Evolutionary conservation across 805 yeast genomes (phyloP), one percentile per base, ranked within the genome.

Genomic region (Scheffersomyces stipitis): DNA sequence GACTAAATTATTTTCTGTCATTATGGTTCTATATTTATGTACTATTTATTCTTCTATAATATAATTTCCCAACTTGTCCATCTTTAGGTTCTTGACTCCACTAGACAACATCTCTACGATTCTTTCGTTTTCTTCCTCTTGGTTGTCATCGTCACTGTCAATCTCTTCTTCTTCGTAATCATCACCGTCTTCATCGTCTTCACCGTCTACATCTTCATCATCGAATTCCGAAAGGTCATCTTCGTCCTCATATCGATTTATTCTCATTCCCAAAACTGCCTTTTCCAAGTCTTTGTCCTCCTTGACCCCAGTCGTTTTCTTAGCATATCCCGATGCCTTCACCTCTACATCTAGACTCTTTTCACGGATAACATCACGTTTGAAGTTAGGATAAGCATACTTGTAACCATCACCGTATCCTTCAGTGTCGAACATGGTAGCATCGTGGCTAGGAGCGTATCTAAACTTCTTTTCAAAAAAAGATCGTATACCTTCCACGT

Each of bases 61-160:
- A 56, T 86, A 86, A 60, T 86, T 86, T 28, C 96, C 96, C 30
- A 86, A 57, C 49, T 81, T 84, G 56, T 86, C 96, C 83, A 83
- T 80, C 56, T 83, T 84, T 46, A 86, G 60, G n/a, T 78, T 72
- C 31, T 74, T 69, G 2, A 73, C 76, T 15, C 91, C 93, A 4
- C 62, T 56, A 9, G 80, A 77, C 33, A 86, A 61, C 2, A 91
- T 93, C 44, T 79, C 79, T 17, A 86, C 77, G 52, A 86, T 86
- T 52, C 76, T 75, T 47, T 73, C 76, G 36, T 72, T 66, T 34
- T 71, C 69, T 31, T 52, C 61, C 10, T 49, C 48, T 15, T 58
- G 54, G 28, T 62, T 72, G 28, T 66, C 69, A 28, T 64, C 72
- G 13, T 57, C 63, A 10, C 54, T 63, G 4, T 45, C 57, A 3